A percentile compares a stretch with the other conserved stretches of the same genome.
Conservation (phyloP, 345 rosid species). For the Theobroma cacao region DNA sequence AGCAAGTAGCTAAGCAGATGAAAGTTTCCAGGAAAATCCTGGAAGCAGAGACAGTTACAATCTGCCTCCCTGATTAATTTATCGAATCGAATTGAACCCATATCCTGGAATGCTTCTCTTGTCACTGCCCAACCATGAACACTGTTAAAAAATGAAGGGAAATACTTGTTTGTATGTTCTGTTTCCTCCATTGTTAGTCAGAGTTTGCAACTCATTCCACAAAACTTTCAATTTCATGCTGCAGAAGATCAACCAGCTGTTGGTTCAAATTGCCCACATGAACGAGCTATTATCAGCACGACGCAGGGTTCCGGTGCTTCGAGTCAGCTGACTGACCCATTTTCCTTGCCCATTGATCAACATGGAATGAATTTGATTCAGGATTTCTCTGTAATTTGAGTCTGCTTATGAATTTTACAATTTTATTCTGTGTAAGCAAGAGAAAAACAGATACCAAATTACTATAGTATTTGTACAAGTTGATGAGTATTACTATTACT, state of each 20-base stretch:
- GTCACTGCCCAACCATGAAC: no score
- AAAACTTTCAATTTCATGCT: background rate
- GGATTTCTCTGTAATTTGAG: background rate
- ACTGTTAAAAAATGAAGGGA: background rate
- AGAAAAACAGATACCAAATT: background rate
- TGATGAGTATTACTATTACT: background rate
- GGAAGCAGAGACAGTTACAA: no score
- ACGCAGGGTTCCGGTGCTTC: conserved; percentile 41
- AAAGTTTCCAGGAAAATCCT: background rate
- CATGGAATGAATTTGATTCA: background rate
- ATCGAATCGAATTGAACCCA: no score
- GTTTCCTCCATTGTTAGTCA: background rate
- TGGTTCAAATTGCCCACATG: conserved; percentile 41
- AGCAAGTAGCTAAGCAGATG: no score
- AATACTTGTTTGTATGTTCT: background rate
- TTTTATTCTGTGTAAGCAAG: background rate
- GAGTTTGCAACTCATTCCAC: background rate
- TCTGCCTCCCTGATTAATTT: no score
- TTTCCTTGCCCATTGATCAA: background rate
- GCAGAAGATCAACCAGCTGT: conserved; percentile 49
- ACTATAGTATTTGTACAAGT: background rate
- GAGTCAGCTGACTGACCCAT: conserved; percentile 23
- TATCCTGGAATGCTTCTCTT: no score
- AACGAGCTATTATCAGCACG: conserved; percentile 32
- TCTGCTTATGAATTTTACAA: background rate